A percentile compares a stretch with the other conserved stretches of the same genome.
phyloP scores from a whole-genome alignment of 768 basidiomycete genomes.

The Trametes meyenii region DNA sequence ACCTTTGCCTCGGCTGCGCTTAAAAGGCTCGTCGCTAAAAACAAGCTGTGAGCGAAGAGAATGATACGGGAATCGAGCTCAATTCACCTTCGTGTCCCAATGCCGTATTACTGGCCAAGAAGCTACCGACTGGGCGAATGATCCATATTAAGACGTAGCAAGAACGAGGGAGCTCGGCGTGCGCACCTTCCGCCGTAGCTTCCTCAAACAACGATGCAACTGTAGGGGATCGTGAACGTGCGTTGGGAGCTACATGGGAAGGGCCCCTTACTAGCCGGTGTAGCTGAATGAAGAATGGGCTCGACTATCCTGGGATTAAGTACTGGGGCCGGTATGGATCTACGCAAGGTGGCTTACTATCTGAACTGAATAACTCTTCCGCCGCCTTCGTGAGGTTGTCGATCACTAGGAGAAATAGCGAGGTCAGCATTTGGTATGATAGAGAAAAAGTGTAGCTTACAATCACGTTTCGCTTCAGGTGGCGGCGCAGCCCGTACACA shows the following conservation, averaged over 20 bases:
- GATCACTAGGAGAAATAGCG: neutral
- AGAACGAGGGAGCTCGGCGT: no score
- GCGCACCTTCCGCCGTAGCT: constrained; percentile 4
- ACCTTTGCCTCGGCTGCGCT: neutral
- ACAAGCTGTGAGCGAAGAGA: no score
- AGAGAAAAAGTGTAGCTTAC: neutral
- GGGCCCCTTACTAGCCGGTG: neutral
- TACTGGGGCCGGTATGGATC: neutral
- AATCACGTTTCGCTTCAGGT: constrained; percentile 10
- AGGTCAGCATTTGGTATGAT: neutral
- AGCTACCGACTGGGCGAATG: neutral
- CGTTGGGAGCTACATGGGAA: no score
- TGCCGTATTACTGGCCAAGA: constrained; percentile 2
- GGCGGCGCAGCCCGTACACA: constrained; percentile 11
- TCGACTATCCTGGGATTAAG: neutral
- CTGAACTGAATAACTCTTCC: constrained; percentile 1
- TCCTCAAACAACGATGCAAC: constrained; percentile 7
- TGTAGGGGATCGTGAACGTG: neutral
- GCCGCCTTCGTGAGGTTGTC: constrained; percentile 3
- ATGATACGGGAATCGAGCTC: neutral
- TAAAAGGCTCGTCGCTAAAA: neutral
- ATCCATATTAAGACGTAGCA: neutral
- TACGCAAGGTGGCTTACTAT: neutral
- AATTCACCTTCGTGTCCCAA: neutral
- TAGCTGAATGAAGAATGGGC: neutral